These are phyloP conservation scores for Plasmodium cynomolgi DNA, from an alignment of 169 alveolate genomes.

Conservation along the genomic window DNA sequence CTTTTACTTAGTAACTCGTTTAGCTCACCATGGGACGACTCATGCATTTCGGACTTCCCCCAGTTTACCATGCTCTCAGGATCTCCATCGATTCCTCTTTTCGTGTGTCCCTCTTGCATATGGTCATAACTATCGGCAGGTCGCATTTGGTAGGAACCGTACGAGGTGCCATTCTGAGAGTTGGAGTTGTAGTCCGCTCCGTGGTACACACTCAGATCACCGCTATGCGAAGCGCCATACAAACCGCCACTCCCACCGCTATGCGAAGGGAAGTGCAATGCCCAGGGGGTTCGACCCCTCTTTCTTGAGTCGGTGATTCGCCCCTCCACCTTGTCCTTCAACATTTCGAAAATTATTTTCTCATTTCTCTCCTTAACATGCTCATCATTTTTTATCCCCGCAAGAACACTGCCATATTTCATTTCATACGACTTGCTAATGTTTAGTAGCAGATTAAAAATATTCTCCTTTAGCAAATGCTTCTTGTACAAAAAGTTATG, in stretches of 20 bases:
- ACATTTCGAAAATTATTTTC: slow-evolving; percentile 39
- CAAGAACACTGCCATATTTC: slow-evolving; percentile 23
- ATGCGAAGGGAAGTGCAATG: background rate
- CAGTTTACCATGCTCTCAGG: background rate
- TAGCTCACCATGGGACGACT: background rate
- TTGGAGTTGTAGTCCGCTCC: background rate
- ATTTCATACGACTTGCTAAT: slow-evolving; percentile 57
- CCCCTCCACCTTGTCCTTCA: slow-evolving; percentile 37
- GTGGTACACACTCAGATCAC: background rate
- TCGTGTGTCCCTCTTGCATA: background rate
- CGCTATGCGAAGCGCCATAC: background rate
- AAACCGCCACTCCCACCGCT: background rate
- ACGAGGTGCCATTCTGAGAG: background rate
- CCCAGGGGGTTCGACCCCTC: background rate
- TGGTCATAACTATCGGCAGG: background rate
- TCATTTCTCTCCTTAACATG: slow-evolving; percentile 60
- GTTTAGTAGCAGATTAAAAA: slow-evolving; percentile 42
- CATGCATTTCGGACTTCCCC: slow-evolving; percentile 9
- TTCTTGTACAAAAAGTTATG: slow-evolving; percentile 55
- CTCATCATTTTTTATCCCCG: slow-evolving; percentile 34
- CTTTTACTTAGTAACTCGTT: background rate
- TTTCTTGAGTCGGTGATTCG: background rate
- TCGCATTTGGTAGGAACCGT: background rate
- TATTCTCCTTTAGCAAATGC: slow-evolving; percentile 59
- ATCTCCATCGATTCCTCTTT: background rate